Base-by-base conservation (phyloP, 495 filamentous ascomycete genomes). In the Pseudomonodictys pantanalensis region DNA sequence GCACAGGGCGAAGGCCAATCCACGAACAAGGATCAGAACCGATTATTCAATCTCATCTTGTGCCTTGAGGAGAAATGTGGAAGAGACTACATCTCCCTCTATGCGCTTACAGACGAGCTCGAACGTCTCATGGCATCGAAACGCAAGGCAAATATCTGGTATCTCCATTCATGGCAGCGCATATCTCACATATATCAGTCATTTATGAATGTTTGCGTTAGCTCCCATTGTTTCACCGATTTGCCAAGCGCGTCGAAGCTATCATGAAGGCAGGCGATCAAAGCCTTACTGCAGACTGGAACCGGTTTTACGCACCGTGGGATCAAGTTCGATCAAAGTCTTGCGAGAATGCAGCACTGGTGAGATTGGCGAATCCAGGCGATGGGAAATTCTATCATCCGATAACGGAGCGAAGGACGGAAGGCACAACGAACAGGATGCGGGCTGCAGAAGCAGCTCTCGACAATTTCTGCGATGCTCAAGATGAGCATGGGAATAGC, bases 201-300 rank as follows among this genome's bases (percentile, higher is more conserved):
- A 35, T 78, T 3, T 62, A 70, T 2, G 52, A 80, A 53, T 75
- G 73, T 49, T 33, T 67, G 10, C 68, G 68, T 11, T 76, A 83
- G 56, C 15, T 83, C 6, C 59, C 74, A 5, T 58, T 75, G 11
- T 80, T 69, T 65, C 75, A 77, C 22, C 78, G 78, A 0, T 80
- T 78, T 75, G 78, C 76, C 17, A 44, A 51, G 15, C 60, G 52
- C 0, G 75, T 79, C 29, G 68, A 76, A 23, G 28, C 23, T 15
- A 58, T 60, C 15, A 32, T 53, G 11, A 51, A 46, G 12, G 35
- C 71, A 0, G 33, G 48, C 17, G 39, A 68, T n/a, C 10, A 12
- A 26, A 7, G 10, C 12, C 8, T 28, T 10, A 48, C 15, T 7
- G 8, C 15, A 35, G 32, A 28, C 9, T 24, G 22, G 23, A 9